A percentile compares a stretch with the other conserved stretches of the same genome.
Evolutionary conservation across 495 filamentous ascomycete genomes (phyloP).

Genomic region (Xylaria castorea): DNA sequence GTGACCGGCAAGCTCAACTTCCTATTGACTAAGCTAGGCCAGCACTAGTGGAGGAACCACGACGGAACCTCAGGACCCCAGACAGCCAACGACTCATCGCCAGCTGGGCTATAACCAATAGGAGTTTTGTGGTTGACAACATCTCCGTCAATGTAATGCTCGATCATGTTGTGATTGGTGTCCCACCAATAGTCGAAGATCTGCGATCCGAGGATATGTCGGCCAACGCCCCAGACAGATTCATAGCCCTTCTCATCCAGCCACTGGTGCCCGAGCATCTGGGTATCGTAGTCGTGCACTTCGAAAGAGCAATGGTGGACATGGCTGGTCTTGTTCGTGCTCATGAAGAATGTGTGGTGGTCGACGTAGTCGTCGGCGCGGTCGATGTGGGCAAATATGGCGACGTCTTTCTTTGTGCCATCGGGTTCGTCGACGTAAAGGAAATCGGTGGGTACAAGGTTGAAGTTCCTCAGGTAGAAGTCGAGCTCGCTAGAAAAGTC

Average conservation of each 20-base stretch:
- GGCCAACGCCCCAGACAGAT: constrained; percentile 66
- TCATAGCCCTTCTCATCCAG: constrained; percentile 60
- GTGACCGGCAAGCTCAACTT: background rate
- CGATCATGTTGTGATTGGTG: constrained; percentile 55
- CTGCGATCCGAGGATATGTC: constrained; percentile 63
- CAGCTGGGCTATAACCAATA: constrained; percentile 35
- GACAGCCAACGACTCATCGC: constrained; percentile 38
- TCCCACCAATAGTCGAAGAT: constrained; percentile 69
- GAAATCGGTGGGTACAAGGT: constrained; percentile 56
- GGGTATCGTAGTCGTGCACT: constrained; percentile 68
- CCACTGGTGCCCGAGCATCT: constrained; percentile 67
- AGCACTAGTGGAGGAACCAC: constrained; percentile 15
- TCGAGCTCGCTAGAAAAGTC: constrained; percentile 54
- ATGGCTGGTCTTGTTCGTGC: constrained; percentile 45
- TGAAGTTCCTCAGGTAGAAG: constrained; percentile 67
- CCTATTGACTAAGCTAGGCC: background rate
- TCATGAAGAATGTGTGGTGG: constrained; percentile 67
- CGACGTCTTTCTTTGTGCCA: constrained; percentile 47
- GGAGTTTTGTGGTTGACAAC: constrained; percentile 60
- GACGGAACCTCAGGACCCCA: constrained; percentile 40
- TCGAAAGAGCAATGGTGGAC: constrained; percentile 69
- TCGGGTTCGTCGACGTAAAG: constrained; percentile 43
- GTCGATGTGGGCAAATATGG: constrained; percentile 41
- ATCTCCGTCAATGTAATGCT: constrained; percentile 67
- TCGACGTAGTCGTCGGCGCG: constrained; percentile 45